Evolutionary conservation across 805 yeast species (phyloP), one percentile per base, ranked within the genome.

Genomic region (Kregervanrija delftensis): DNA sequence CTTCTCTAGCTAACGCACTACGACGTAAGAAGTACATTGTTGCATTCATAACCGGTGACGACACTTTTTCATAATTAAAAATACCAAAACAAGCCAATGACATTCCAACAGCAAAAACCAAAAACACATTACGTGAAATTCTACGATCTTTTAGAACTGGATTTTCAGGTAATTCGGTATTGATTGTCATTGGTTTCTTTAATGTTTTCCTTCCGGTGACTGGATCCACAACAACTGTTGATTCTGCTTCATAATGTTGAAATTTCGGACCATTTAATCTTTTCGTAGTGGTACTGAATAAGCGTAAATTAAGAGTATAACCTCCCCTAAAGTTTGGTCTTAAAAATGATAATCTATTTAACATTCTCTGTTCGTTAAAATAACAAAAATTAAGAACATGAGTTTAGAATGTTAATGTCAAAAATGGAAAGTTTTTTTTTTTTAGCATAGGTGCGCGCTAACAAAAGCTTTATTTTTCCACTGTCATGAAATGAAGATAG

Each of bases 1-100:
- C 58, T 17, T 75, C 77, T 44, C 78, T 71, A 10, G 89, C 89
- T 37, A 66, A 49, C 9, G 74, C 71, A 1, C 91, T 83, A 58
- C 96, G 73, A 59, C 99, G 77, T 54, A 91, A 66, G 50, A 87
- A 84, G 63, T 87, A 89, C 61, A 93, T 68, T 4, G 96, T 84
- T 6, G 96, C 90, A 35, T 84, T 77, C 55, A 91, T 84, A 47
- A 91, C 76, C 1, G 98, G 97, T 11, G 96, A 86, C 38, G 85
- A 80, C 14, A 89, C 81, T 61, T 89, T 90, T 62, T 93, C 99
- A 65, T 91, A 90, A 69, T 93, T 90, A 75, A 91, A 83, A 56
- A 91, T 86, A 30, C 86, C 74, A 30, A 74, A 68, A 40, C 83
- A 65, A 1, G 83, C 66, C 4, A 71, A 64, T 17, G 74, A 73